These are phyloP conservation scores for Diaporthe batatas DNA, from an alignment of 2,329 filamentous ascomycete genomes.

Conservation along the genomic window DNA sequence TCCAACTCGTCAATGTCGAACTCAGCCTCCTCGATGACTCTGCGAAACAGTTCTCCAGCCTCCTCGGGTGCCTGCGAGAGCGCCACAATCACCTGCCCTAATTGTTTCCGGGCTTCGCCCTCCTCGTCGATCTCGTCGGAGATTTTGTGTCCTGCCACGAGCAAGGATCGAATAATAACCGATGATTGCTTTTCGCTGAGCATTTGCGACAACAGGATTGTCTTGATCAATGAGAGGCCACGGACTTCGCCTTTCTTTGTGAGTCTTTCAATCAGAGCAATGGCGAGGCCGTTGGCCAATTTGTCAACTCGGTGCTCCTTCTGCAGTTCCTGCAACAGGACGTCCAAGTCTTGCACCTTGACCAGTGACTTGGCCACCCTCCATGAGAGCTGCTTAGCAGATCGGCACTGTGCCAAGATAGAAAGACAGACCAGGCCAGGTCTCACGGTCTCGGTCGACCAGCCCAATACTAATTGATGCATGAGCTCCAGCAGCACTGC, in stretches of 20 bases:
- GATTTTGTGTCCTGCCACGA: slow-evolving; percentile 71
- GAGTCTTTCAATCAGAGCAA: slow-evolving; percentile 74
- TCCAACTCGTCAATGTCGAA: slow-evolving; percentile 82
- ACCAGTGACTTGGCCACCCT: slow-evolving; percentile 78
- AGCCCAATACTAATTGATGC: slow-evolving; percentile 86
- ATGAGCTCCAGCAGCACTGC: slow-evolving; percentile 86
- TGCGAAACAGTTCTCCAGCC: slow-evolving; percentile 73
- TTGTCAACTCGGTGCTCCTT: slow-evolving; percentile 77
- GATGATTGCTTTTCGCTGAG: slow-evolving; percentile 73
- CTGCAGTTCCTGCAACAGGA: slow-evolving; percentile 71
- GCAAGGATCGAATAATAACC: slow-evolving; percentile 75
- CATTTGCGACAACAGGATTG: slow-evolving; percentile 70
- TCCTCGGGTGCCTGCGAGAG: slow-evolving; percentile 72
- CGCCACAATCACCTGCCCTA: slow-evolving; percentile 76
- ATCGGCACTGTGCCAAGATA: slow-evolving; percentile 84
- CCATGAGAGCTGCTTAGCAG: slow-evolving; percentile 75
- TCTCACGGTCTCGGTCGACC: slow-evolving; percentile 78
- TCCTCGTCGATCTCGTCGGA: slow-evolving; percentile 67
- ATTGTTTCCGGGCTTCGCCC: slow-evolving; percentile 70
- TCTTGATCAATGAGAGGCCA: slow-evolving; percentile 71
- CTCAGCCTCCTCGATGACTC: slow-evolving; percentile 75
- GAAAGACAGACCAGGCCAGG: slow-evolving; percentile 84
- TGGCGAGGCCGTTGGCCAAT: slow-evolving; percentile 78
- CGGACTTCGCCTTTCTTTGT: slow-evolving; percentile 70
- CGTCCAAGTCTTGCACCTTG: slow-evolving; percentile 71